Evolutionary conservation across 495 filamentous ascomycete genomes (phyloP).

Genomic region (Trypethelium eluteriae): DNA sequence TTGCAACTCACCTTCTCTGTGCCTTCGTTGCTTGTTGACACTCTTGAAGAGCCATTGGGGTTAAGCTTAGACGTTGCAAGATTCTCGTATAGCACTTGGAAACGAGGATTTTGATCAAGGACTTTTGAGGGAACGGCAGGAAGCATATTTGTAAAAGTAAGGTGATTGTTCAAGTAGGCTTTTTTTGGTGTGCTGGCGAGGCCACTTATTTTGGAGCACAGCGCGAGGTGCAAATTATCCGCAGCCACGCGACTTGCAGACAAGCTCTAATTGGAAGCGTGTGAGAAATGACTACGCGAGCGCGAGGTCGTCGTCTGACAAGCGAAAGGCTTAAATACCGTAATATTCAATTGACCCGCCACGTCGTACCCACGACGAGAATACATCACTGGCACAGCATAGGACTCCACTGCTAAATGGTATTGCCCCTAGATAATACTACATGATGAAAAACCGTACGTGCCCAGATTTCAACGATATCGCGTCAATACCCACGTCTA

Average conservation of each 20-base stretch:
- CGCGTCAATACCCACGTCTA: not conserved
- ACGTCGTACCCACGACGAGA: too few relatives aligned
- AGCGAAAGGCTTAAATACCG: too few relatives aligned
- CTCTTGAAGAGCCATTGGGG: conserved; percentile 33
- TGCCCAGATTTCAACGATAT: not conserved
- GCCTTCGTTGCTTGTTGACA: not conserved
- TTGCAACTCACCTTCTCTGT: not conserved
- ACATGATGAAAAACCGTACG: not conserved
- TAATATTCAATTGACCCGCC: too few relatives aligned
- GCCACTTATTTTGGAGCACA: too few relatives aligned
- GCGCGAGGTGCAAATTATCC: too few relatives aligned
- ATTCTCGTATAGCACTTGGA: conserved; percentile 34
- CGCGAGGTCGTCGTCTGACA: too few relatives aligned
- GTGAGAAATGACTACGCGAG: too few relatives aligned
- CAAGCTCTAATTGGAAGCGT: too few relatives aligned
- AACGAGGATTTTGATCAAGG: conserved; percentile 33
- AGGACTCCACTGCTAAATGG: not conserved
- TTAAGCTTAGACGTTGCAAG: conserved; percentile 32
- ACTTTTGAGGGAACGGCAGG: conserved; percentile 31
- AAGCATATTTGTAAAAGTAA: conserved; percentile 24
- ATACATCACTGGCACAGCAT: not conserved
- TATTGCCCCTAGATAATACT: not conserved
- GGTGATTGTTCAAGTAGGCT: too few relatives aligned
- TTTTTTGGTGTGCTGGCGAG: too few relatives aligned
- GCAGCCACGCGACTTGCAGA: too few relatives aligned